phyloP scores from a whole-genome alignment of 2,329 filamentous ascomycete species.

The Fusarium stilboides region DNA sequence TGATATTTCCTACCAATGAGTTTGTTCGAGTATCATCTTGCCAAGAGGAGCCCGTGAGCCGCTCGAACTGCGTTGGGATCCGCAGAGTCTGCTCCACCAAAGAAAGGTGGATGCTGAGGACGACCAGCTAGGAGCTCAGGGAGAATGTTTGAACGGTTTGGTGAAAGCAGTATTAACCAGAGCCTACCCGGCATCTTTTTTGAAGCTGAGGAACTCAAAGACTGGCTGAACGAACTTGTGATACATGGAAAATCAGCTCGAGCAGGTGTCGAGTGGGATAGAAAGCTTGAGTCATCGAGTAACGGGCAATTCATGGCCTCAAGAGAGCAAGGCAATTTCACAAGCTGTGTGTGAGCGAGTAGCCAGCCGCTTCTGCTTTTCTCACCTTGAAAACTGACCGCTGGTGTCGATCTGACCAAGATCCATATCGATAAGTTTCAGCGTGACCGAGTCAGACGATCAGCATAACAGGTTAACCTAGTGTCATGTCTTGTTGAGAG shows the following conservation, averaged over 20 bases:
- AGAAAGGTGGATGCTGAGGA: conserved; percentile 11
- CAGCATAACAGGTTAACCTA: conserved; percentile 11
- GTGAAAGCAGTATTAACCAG: too few relatives aligned
- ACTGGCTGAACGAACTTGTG: not conserved
- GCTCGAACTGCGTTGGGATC: conserved; percentile 31
- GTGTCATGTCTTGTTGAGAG: conserved; percentile 24
- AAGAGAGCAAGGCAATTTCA: not conserved
- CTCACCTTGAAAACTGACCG: not conserved
- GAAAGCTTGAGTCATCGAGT: not conserved
- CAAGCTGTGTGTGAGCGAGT: not conserved
- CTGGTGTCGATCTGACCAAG: not conserved
- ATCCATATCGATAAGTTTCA: not conserved
- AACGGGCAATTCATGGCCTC: not conserved
- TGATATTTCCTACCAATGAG: conserved; percentile 38
- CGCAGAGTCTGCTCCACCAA: conserved; percentile 15
- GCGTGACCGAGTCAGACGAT: conserved; percentile 38
- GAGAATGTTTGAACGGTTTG: not conserved
- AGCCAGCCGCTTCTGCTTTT: not conserved
- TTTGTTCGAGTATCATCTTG: conserved; percentile 26
- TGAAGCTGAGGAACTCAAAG: not conserved
- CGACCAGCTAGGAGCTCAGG: conserved; percentile 3
- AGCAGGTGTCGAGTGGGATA: too few relatives aligned
- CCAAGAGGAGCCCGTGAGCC: conserved; percentile 34
- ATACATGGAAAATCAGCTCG: not conserved
- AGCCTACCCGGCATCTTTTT: too few relatives aligned